Percentiles rank a stretch among this genome's conserved stretches.
Conservation (phyloP, 306 rosid genomes). For the Inga laurina region DNA sequence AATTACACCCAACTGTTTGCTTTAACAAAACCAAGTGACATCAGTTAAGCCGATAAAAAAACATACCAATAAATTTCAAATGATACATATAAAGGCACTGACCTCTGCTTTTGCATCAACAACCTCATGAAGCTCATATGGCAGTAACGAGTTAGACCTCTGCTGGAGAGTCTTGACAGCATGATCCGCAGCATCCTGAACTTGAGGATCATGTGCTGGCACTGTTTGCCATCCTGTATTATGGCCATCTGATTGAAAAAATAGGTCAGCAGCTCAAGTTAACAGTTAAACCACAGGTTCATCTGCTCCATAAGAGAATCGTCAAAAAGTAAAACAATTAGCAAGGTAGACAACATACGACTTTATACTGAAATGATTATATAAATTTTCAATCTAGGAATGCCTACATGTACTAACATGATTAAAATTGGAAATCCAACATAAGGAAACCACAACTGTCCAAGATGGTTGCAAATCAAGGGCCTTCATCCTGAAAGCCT, state of each 20-base stretch:
- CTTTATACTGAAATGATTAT: constrained; percentile 6
- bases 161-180: constrained; percentile 72
- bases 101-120: constrained; percentile 89
- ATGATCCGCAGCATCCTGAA: constrained; percentile 83
- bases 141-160: constrained; percentile 72
- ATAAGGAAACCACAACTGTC: constrained; percentile 1
- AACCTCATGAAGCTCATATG: constrained; percentile 71
- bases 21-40: background rate
- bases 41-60: constrained; percentile 7
- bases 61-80: constrained; percentile 5
- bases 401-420: constrained; percentile 4
- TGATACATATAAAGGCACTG: constrained; percentile 28
- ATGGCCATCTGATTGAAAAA: constrained; percentile 52
- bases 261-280: constrained; percentile 21
- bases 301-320: constrained; percentile 24
- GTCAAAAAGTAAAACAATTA: background rate
- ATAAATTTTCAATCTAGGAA: background rate
- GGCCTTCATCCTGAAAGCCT: constrained; percentile 17
- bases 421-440: constrained; percentile 17
- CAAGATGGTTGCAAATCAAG: background rate
- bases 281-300: constrained; percentile 4
- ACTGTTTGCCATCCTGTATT: constrained; percentile 66
- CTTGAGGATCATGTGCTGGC: constrained; percentile 69
- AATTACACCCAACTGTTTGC: background rate
- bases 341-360: background rate